Evolutionary conservation across 257 asterid species (phyloP), one percentile per base, ranked within the genome.

Genomic region (Cinchona pubescens): DNA sequence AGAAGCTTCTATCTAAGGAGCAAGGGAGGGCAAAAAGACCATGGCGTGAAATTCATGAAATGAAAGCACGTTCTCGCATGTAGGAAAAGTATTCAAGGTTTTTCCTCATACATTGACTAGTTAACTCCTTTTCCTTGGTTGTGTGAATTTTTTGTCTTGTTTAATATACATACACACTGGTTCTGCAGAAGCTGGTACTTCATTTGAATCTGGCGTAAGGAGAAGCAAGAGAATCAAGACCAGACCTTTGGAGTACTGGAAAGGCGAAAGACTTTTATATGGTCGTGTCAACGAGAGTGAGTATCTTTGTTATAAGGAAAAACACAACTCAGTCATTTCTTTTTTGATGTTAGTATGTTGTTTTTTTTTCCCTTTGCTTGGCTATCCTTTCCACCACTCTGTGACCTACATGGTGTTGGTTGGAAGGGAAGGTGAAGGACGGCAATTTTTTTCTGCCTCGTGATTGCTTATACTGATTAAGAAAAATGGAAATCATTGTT

Each of bases 241-340:
- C 78, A 92, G 97, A 80, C 98, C 97, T 74, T 85, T 95, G 75
- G 96, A 88, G 72, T 95, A 75, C 82, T 91, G 98, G 98, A 91
- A 85, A 84, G 98, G 98, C 32, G 98, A 93, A 87, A 85, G 96
- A 74, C 77, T 87, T 72, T 42, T 93, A 71, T 94, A 84, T 79
- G 94, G 91, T 53, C 90, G 96, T 69, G 80, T 88, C 32, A 74
- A 87, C 64, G 78, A 86, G 79, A 87, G 99, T 92, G 81, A 84
- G 98, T 86, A 79, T 74, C 77, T 48, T 53, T 63, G 53, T 11
- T 11, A 12, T 11, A 9, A n/a, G 27, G 18, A n/a, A 59, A 27
- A n/a, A 5, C 11, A 5, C 18, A 3, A 1, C 7, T 0, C 11
- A 23, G 71, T 23, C 51, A 6, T 18, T 21, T 21, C 12, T 0